Percentiles rank a stretch among this genome's conserved stretches.
Conservation (phyloP, 2,329 filamentous ascomycete genomes). For the Colletotrichum eremochloae region DNA sequence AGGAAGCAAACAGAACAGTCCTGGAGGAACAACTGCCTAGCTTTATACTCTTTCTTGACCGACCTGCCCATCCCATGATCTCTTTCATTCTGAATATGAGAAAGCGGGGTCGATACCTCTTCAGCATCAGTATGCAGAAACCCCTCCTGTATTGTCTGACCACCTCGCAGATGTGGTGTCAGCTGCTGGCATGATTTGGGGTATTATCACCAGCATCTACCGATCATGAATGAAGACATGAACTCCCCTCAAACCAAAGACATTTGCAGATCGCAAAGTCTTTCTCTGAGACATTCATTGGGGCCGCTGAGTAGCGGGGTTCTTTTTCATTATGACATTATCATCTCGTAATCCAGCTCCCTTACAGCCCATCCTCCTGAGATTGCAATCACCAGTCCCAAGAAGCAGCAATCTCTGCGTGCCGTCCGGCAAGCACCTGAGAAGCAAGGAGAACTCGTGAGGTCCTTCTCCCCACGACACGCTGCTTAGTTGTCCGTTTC, state of each 20-base stretch:
- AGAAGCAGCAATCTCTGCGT: not conserved
- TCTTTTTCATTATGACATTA: not conserved
- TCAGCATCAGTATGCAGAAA: not conserved
- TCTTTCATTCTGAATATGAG: conserved; percentile 5
- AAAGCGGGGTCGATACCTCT: not conserved
- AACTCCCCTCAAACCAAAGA: not conserved
- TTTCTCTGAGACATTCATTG: not conserved
- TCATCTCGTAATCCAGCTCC: not conserved
- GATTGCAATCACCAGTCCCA: not conserved
- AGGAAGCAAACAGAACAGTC: not conserved
- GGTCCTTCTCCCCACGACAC: not conserved
- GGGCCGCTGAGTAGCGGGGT: too few relatives aligned
- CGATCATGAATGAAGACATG: too few relatives aligned
- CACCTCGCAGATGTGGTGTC: not conserved
- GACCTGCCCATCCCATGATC: not conserved
- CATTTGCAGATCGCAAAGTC: not conserved
- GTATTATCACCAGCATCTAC: not conserved
- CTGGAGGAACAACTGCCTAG: not conserved
- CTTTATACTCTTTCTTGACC: conserved; percentile 21
- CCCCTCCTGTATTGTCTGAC: conserved; percentile 6
- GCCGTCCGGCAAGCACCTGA: not conserved
- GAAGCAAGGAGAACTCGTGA: not conserved
- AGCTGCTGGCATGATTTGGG: not conserved
- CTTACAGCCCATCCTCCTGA: not conserved
- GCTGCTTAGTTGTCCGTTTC: conserved; percentile 2